phyloP scores from a whole-genome alignment of 805 yeast genomes.

The Saturnispora zaruensis region DNA sequence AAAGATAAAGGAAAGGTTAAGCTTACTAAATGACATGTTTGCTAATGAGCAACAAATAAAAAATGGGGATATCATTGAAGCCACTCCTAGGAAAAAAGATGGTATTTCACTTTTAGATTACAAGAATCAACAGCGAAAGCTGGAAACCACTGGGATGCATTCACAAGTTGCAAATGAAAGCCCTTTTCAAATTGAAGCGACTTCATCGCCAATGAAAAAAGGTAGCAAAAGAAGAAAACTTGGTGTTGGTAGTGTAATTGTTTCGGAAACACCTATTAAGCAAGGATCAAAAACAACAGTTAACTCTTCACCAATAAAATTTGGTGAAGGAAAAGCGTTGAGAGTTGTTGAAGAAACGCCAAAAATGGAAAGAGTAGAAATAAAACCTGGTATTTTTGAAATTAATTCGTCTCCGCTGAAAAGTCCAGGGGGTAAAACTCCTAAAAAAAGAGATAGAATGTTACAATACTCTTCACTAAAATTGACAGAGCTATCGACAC shows the following conservation, averaged over 20 bases:
- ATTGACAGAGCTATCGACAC: constrained; percentile 1
- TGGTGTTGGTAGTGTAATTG: constrained; percentile 1
- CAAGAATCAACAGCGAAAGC: neutral
- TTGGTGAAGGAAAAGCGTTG: neutral
- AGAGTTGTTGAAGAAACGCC: constrained; percentile 6
- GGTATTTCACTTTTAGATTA: neutral
- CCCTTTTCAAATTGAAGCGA: constrained; percentile 1
- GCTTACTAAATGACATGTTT: constrained; percentile 5
- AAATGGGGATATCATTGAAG: constrained; percentile 15
- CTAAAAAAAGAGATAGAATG: constrained; percentile 2
- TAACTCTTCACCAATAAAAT: constrained; percentile 1
- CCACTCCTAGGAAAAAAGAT: constrained; percentile 17
- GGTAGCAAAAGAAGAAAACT: neutral
- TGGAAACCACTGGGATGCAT: neutral
- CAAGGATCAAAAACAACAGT: neutral
- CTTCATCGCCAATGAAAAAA: neutral
- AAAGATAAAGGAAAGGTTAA: constrained; percentile 1
- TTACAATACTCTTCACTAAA: neutral
- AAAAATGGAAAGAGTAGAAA: constrained; percentile 9
- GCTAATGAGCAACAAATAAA: constrained; percentile 1
- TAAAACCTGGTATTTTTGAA: constrained; percentile 13
- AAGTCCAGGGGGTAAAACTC: constrained; percentile 3
- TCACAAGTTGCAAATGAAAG: neutral
- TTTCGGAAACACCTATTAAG: constrained; percentile 1
- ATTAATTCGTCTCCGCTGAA: constrained; percentile 19